These are phyloP conservation scores for Dictyostelium brefeldianum DNA, from an alignment of 78 protist genomes.

Conservation along the genomic window DNA sequence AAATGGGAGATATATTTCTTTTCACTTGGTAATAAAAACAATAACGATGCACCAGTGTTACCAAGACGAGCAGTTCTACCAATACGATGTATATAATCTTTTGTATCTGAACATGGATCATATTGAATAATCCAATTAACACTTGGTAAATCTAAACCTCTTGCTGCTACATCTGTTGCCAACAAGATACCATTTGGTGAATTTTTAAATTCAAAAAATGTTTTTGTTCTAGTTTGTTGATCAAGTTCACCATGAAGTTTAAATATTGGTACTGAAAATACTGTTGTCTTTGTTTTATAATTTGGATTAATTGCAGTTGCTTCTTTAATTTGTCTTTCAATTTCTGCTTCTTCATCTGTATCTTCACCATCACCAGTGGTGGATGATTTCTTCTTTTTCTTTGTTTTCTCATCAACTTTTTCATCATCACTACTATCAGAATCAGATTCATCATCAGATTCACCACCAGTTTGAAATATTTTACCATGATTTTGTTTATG, in stretches of 20 bases:
- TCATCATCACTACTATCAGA: neutral
- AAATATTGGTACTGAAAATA: constrained; percentile 58
- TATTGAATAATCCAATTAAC: constrained; percentile 95
- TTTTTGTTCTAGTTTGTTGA: constrained; percentile 88
- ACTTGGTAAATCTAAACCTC: constrained; percentile 94
- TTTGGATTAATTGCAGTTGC: neutral
- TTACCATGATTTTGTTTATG: neutral
- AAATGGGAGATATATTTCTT: constrained; percentile 49
- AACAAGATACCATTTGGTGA: constrained; percentile 84
- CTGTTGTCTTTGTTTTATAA: neutral
- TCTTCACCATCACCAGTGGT: neutral
- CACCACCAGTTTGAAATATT: neutral
- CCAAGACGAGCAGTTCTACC: constrained; percentile 99
- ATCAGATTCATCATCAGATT: neutral
- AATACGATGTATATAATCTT: constrained; percentile 98
- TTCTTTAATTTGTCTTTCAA: constrained; percentile 12
- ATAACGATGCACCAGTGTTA: constrained; percentile 89
- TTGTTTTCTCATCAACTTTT: neutral
- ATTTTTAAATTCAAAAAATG: constrained; percentile 85
- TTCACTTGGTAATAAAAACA: constrained; percentile 89
- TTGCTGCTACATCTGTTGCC: constrained; percentile 95
- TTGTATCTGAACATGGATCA: constrained; percentile 93
- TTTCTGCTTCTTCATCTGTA: constrained; percentile 12
- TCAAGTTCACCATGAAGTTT: constrained; percentile 92
- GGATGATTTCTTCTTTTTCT: no score